These are phyloP conservation scores for Salix dunnii DNA, from an alignment of 345 rosid species.

Conservation along the genomic window DNA sequence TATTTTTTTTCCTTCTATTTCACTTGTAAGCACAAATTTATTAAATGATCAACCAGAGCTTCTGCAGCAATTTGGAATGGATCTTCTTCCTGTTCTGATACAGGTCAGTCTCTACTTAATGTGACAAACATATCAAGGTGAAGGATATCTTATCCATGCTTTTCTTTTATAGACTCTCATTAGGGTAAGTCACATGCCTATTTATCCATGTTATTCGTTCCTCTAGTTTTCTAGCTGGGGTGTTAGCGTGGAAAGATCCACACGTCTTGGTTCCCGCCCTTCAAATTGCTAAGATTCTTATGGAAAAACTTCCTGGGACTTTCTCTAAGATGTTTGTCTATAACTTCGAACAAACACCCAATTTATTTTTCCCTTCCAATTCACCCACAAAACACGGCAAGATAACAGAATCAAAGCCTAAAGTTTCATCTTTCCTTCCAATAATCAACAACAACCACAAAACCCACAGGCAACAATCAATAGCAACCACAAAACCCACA, in stretches of 20 bases:
- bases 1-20: too few species aligned
- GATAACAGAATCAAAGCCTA: too few species aligned
- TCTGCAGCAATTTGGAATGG: slow-evolving; percentile 80
- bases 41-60: slow-evolving; percentile 89
- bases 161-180: background rate
- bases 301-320: slow-evolving; percentile 98
- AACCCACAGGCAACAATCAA: too few species aligned
- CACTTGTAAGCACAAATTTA: too few species aligned
- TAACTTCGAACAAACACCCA: too few species aligned
- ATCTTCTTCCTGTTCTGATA: slow-evolving; percentile 93
- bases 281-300: slow-evolving; percentile 90
- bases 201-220: slow-evolving; percentile 15
- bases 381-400: too few species aligned
- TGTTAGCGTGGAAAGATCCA: slow-evolving; percentile 99
- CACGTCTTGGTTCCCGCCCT: slow-evolving; percentile 94
- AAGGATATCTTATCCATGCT: background rate
- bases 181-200: background rate
- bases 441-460: too few species aligned
- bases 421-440: too few species aligned
- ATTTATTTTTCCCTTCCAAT: too few species aligned
- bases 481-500: too few species aligned
- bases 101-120: slow-evolving; percentile 84
- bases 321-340: slow-evolving; percentile 94
- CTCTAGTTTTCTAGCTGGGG: slow-evolving; percentile 90
- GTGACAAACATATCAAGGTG: slow-evolving; percentile 95